Base-by-base conservation (phyloP, 352 stramenopile genomes). In the Globisporangium parvum region DNA sequence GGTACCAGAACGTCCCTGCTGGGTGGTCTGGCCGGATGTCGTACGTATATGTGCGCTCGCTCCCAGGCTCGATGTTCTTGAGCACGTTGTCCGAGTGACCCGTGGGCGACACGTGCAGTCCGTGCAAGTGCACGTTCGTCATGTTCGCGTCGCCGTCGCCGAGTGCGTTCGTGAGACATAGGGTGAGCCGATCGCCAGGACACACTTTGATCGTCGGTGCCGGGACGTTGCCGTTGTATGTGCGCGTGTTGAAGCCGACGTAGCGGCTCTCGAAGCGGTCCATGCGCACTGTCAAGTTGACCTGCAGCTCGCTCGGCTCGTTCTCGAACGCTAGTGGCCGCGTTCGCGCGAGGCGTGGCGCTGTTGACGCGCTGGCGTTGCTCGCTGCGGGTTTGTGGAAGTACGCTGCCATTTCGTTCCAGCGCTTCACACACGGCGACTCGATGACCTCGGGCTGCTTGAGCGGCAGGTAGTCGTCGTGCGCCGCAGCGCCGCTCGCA, bases 1-100 rank as follows among this genome's bases (percentile, higher is more conserved):
- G 81, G 55, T 92, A 92, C 81, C 81, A 92, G 55, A 88, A 92
- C 47, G 81, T 89, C 14, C 81, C 81, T 9, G 75, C 53, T 12
- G 81, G 79, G 57, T 92, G 81, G 54, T 92, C 75, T 0, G 62
- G 46, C 0, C 77, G 75, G 53, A 92, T 83, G n/a, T 76, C 61
- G 60, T 88, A 92, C 40, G 73, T 68, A 62, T 90, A 92, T 55
- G 54, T 50, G 18, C 73, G 70, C 44, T 77, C 67, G 14, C 52
- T 66, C 46, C 74, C 67, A 0, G 82, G 73, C 23, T 57, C 46
- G 28, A 90, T 77, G 62, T 67, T 80, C 35, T 64, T 69, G 49
- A 88, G 65, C 23, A 90, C 73, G 53, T 90, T 88, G 53, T 90
- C 77, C 17, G 70, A 64, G 39, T 73, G 45, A 1, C 79, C 74